Evolutionary conservation across 1,284 basidiomycete genomes (phyloP).

Genomic region (Irpex rosettiformis): DNA sequence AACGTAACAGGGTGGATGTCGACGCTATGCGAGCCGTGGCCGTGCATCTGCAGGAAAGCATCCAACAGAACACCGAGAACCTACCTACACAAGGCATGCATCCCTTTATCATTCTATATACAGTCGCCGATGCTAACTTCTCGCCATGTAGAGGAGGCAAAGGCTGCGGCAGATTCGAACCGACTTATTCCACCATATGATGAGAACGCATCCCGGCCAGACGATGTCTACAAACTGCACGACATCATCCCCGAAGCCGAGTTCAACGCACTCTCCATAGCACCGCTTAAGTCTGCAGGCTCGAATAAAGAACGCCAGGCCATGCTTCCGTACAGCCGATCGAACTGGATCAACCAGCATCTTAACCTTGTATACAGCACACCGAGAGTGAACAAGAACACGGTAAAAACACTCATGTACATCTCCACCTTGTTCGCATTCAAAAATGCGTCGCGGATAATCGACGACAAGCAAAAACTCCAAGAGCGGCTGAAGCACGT

Average conservation of each 20-base stretch:
- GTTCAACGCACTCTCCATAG: slow-evolving; percentile 61
- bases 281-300: slow-evolving; percentile 48
- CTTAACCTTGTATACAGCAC: slow-evolving; percentile 41
- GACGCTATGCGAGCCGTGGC: slow-evolving; percentile 81
- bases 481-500: slow-evolving; percentile 55
- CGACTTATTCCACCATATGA: slow-evolving; percentile 78
- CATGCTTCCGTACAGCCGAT: slow-evolving; percentile 60
- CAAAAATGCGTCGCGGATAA: slow-evolving; percentile 42
- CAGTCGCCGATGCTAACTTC: slow-evolving; percentile 3
- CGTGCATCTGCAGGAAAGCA: slow-evolving; percentile 75
- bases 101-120: neutral
- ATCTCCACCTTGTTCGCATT: slow-evolving; percentile 77
- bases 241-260: slow-evolving; percentile 76
- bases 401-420: slow-evolving; percentile 70
- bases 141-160: slow-evolving; percentile 72
- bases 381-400: slow-evolving; percentile 50
- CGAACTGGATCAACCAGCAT: slow-evolving; percentile 67
- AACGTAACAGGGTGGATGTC: slow-evolving; percentile 86
- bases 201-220: slow-evolving; percentile 56
- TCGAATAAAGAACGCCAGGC: slow-evolving; percentile 47
- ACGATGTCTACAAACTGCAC: slow-evolving; percentile 75
- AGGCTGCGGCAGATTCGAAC: slow-evolving; percentile 54
- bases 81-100: slow-evolving; percentile 66
- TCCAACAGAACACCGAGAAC: slow-evolving; percentile 65
- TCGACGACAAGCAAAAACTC: slow-evolving; percentile 48